Conservation (phyloP, 2,329 filamentous ascomycete species). For the Grosmannia clavigera region DNA sequence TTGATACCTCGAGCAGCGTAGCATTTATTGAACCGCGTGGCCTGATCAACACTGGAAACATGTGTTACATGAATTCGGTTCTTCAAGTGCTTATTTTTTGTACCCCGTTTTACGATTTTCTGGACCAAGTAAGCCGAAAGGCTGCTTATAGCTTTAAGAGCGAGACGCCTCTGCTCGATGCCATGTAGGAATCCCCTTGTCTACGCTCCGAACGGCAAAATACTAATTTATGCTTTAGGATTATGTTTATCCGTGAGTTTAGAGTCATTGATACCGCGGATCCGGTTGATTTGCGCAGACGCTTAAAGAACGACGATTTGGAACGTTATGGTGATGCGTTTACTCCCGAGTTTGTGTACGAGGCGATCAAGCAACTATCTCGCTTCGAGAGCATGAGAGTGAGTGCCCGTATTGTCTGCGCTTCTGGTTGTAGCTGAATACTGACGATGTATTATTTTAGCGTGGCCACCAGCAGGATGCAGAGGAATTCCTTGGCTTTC, state of each 20-base stretch:
- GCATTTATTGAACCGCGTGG: slow-evolving; percentile 85
- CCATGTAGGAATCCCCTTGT: slow-evolving; percentile 53
- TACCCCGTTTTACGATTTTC: slow-evolving; percentile 84
- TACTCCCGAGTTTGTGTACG: slow-evolving; percentile 88
- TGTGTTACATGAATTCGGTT: slow-evolving; percentile 99
- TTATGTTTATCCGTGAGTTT: slow-evolving; percentile 93
- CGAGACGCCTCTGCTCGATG: slow-evolving; percentile 84
- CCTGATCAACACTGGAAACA: slow-evolving; percentile 92
- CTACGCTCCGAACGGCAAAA: background rate
- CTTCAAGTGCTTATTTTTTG: slow-evolving; percentile 93
- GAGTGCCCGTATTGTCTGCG: slow-evolving; percentile 21
- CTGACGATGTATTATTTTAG: slow-evolving; percentile 24
- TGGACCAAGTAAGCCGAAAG: slow-evolving; percentile 74
- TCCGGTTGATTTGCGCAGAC: slow-evolving; percentile 58
- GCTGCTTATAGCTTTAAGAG: slow-evolving; percentile 88
- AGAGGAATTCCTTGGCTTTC: slow-evolving; percentile 88
- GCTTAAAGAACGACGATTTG: slow-evolving; percentile 69
- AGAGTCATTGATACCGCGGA: slow-evolving; percentile 69
- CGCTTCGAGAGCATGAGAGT: slow-evolving; percentile 88
- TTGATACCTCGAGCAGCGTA: slow-evolving; percentile 52
- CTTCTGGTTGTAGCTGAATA: background rate
- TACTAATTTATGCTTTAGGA: slow-evolving; percentile 36
- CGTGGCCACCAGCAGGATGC: slow-evolving; percentile 96
- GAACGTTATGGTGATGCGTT: slow-evolving; percentile 87
- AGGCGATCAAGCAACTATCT: slow-evolving; percentile 74